Percentiles rank a stretch among this genome's conserved stretches.
Evolutionary conservation across 1,284 basidiomycete genomes (phyloP).

Genomic region (Austroboletus rostrupii): DNA sequence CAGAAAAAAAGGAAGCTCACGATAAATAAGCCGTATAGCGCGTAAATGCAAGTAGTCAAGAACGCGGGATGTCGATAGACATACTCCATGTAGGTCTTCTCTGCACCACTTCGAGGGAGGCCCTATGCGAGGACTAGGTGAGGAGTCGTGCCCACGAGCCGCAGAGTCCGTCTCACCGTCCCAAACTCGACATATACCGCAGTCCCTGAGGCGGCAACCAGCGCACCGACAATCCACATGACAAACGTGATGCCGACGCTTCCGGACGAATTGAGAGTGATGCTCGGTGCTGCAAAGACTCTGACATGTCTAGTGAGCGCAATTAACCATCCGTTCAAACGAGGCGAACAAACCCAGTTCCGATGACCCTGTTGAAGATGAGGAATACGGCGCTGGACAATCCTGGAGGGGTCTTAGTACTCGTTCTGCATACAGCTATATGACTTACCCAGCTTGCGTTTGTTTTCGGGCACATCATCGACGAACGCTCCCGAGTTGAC

Average conservation of each 20-base stretch:
- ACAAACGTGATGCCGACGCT: constrained; percentile 60
- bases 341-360: constrained; percentile 54
- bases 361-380: constrained; percentile 74
- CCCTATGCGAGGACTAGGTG: constrained; percentile 36
- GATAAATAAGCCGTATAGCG: constrained; percentile 56
- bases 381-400: constrained; percentile 61
- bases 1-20: constrained; percentile 33
- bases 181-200: constrained; percentile 73
- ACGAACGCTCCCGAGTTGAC: constrained; percentile 11
- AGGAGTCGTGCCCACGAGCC: neutral
- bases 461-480: constrained; percentile 41
- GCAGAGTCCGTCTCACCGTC: constrained; percentile 42
- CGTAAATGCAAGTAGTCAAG: constrained; percentile 56
- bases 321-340: neutral
- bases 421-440: neutral
- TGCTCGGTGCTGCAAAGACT: constrained; percentile 72
- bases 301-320: constrained; percentile 32
- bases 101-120: constrained; percentile 67
- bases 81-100: constrained; percentile 75
- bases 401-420: constrained; percentile 31
- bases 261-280: constrained; percentile 62
- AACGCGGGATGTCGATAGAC: constrained; percentile 63
- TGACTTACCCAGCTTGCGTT: constrained; percentile 40
- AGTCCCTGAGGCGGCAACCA: constrained; percentile 61
- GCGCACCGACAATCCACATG: constrained; percentile 69